Conservation (phyloP, 1,284 basidiomycete species). For the Megacollybia platyphylla region DNA sequence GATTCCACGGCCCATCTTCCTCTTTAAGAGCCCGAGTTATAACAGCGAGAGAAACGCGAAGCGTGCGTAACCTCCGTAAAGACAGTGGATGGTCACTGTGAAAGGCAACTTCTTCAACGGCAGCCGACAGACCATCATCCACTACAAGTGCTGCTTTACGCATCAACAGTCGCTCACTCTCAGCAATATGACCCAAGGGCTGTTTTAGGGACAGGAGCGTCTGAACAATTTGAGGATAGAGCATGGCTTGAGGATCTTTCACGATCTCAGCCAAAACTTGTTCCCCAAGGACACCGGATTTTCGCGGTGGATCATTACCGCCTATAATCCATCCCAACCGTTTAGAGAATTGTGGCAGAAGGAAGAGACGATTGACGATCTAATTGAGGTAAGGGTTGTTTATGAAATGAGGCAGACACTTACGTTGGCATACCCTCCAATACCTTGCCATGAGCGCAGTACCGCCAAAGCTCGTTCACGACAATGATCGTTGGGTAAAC, state of each 20-base stretch:
- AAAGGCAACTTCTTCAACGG: conserved; percentile 44
- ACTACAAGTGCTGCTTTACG: conserved; percentile 47
- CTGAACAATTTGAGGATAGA: conserved; percentile 41
- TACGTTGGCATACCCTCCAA: conserved; percentile 54
- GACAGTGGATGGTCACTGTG: conserved; percentile 37
- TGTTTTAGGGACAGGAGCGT: conserved; percentile 39
- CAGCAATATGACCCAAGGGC: conserved; percentile 46
- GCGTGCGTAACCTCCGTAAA: conserved; percentile 33
- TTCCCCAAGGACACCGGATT: conserved; percentile 52
- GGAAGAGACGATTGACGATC: conserved; percentile 56
- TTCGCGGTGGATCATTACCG: conserved; percentile 44
- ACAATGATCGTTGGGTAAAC: conserved; percentile 50
- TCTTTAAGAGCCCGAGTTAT: conserved; percentile 35
- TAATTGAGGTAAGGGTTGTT: conserved; percentile 15
- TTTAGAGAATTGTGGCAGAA: conserved; percentile 49
- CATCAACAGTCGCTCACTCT: conserved; percentile 43
- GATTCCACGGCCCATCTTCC: conserved; percentile 35
- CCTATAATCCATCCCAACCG: conserved; percentile 49
- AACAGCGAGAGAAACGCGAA: conserved; percentile 51
- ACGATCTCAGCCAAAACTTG: conserved; percentile 51
- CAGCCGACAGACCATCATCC: conserved; percentile 51
- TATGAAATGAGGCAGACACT: conserved; percentile 8
- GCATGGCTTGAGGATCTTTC: conserved; percentile 44
- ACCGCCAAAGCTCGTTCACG: conserved; percentile 50
- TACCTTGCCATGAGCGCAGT: conserved; percentile 56